Conservation (phyloP, 148 eudicot genomes). For the Silene uniflora region DNA sequence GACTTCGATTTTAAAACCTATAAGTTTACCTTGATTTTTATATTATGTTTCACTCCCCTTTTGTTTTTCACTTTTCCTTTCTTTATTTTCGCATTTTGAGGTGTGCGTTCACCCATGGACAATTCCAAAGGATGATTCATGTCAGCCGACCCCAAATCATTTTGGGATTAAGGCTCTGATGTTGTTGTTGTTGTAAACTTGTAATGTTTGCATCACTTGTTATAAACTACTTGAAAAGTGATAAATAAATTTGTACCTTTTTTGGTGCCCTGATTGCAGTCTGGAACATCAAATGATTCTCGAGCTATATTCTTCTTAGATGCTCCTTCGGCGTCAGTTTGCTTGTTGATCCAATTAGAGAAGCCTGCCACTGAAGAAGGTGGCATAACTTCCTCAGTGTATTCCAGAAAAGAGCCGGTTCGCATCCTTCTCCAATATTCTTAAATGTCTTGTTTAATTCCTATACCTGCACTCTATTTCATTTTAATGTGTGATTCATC, state of each 20-base stretch:
- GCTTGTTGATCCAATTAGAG: conserved; percentile 89
- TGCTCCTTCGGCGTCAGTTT: conserved; percentile 94
- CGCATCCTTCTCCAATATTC: conserved; percentile 14
- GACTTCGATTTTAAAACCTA: too few species aligned
- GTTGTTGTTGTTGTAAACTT: too few species aligned
- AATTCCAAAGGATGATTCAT: too few species aligned
- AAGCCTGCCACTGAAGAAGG: conserved; percentile 98
- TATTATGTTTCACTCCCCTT: too few species aligned
- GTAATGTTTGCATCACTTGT: conserved; percentile 9
- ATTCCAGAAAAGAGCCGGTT: conserved; percentile 97
- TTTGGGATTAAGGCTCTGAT: too few species aligned
- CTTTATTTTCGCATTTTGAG: too few species aligned
- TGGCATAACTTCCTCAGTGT: conserved; percentile 88
- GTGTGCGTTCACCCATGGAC: too few species aligned
- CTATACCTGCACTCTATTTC: neutral
- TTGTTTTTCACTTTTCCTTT: neutral
- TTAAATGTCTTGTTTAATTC: conserved; percentile 3
- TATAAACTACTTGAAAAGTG: neutral
- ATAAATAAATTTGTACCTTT: neutral
- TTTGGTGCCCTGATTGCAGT: conserved; percentile 36
- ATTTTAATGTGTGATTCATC: neutral
- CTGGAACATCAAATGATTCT: conserved; percentile 57
- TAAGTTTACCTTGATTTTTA: too few species aligned
- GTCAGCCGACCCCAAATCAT: too few species aligned
- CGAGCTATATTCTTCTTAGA: conserved; percentile 86